Conservation (phyloP, 2,329 filamentous ascomycete genomes). For the Cryphonectria naterciae region DNA sequence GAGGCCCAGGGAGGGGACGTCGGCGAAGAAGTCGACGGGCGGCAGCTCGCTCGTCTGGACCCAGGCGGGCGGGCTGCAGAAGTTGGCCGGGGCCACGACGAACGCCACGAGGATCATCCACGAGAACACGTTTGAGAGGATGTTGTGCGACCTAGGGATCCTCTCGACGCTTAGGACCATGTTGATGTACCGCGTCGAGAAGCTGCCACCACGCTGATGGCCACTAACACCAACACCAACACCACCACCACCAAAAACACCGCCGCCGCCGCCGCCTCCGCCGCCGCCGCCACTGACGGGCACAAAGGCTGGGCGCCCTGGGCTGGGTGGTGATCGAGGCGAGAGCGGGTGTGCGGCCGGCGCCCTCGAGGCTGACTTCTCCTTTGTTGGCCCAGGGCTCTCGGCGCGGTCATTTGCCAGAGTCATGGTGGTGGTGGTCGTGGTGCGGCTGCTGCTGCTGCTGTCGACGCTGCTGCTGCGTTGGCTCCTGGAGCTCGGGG, state of each 20-base stretch:
- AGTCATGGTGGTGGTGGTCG: slow-evolving; percentile 16
- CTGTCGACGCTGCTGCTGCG: slow-evolving; percentile 23
- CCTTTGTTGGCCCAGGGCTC: background rate
- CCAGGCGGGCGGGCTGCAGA: slow-evolving; percentile 43
- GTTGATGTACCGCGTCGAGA: slow-evolving; percentile 43
- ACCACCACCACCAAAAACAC: too few relatives aligned
- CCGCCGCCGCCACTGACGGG: background rate
- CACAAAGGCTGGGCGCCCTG: background rate
- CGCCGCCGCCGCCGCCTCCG: too few relatives aligned
- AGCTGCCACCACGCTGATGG: slow-evolving; percentile 23
- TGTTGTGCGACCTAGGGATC: slow-evolving; percentile 51
- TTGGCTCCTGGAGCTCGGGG: slow-evolving; percentile 16
- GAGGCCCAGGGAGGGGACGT: slow-evolving; percentile 36
- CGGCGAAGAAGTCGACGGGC: slow-evolving; percentile 13
- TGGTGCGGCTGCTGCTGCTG: slow-evolving; percentile 21
- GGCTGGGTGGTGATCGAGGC: slow-evolving; percentile 6
- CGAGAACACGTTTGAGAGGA: slow-evolving; percentile 48
- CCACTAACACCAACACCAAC: background rate
- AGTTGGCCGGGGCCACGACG: slow-evolving; percentile 56
- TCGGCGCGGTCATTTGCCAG: slow-evolving; percentile 11
- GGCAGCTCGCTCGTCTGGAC: slow-evolving; percentile 23
- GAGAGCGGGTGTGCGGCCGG: slow-evolving; percentile 5
- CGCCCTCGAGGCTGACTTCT: background rate
- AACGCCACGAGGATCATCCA: slow-evolving; percentile 59
- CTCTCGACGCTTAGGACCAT: slow-evolving; percentile 53